A percentile compares a stretch with the other conserved stretches of the same genome.
Conservation (phyloP, 2,329 filamentous ascomycete genomes). For the Sporothrix sp. region DNA sequence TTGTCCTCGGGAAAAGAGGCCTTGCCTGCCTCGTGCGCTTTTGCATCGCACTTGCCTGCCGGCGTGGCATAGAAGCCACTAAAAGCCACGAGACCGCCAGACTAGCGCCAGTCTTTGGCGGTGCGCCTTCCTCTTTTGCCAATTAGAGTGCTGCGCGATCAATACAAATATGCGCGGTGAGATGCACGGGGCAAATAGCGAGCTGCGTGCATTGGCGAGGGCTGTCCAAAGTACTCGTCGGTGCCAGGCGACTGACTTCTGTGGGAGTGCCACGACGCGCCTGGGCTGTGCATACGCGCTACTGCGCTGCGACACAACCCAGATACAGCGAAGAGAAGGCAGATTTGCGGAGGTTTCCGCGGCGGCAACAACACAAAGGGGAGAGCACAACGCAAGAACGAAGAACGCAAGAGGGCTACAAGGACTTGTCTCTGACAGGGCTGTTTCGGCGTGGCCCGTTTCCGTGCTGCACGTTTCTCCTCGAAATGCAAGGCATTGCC, state of each 20-base stretch:
- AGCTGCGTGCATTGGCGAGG: too few species aligned
- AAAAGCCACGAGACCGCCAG: slow-evolving; percentile 8
- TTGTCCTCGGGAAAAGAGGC: too few species aligned
- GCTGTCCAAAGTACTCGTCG: too few species aligned
- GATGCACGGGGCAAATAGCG: too few species aligned
- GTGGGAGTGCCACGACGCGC: not conserved
- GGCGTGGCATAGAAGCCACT: not conserved
- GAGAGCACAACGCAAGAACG: not conserved
- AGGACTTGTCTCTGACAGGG: not conserved
- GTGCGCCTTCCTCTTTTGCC: not conserved
- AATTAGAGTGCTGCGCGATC: too few species aligned
- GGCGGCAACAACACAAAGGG: not conserved
- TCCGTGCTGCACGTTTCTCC: slow-evolving; percentile 6
- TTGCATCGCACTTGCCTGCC: not conserved
- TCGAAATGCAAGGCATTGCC: not conserved
- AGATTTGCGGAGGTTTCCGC: too few species aligned
- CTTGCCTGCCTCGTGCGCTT: not conserved
- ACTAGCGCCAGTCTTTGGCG: slow-evolving; percentile 4
- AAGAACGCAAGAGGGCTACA: not conserved
- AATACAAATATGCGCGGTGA: too few species aligned
- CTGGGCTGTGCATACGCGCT: not conserved
- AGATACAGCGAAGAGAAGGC: not conserved
- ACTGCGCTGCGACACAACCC: not conserved
- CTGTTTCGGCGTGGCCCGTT: slow-evolving; percentile 7
- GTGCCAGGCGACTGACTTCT: not conserved